A percentile compares a stretch with the other conserved stretches of the same genome.
phyloP scores from a whole-genome alignment of 2,329 filamentous ascomycete genomes.

The Trematosphaeria pertusa region DNA sequence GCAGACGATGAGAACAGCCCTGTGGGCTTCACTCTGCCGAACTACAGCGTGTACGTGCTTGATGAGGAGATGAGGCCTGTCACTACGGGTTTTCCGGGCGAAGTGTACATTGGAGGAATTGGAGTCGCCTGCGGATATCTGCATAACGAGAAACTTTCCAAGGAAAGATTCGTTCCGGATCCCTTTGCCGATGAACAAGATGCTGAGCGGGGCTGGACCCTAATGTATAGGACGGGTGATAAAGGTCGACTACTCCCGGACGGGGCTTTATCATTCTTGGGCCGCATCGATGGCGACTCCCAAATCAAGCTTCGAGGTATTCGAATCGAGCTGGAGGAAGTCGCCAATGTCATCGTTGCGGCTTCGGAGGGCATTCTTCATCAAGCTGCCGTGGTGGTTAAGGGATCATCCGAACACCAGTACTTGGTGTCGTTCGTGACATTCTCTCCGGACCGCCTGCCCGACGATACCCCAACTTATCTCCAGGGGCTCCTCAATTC shows the following conservation, averaged over 20 bases:
- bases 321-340: slow-evolving; percentile 57
- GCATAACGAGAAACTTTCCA: slow-evolving; percentile 26
- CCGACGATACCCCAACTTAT: background rate
- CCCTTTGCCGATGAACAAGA: background rate
- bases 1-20: background rate
- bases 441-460: slow-evolving; percentile 36
- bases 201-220: background rate
- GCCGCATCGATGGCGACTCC: slow-evolving; percentile 52
- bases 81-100: slow-evolving; percentile 36
- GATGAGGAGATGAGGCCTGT: slow-evolving; percentile 9
- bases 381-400: slow-evolving; percentile 31
- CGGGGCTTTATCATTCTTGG: slow-evolving; percentile 46
- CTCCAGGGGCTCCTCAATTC: background rate
- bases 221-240: slow-evolving; percentile 52
- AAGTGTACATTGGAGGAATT: slow-evolving; percentile 52
- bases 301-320: slow-evolving; percentile 57
- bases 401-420: slow-evolving; percentile 1
- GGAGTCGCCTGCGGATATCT: slow-evolving; percentile 49
- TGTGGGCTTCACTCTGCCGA: slow-evolving; percentile 6
- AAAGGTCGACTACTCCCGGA: slow-evolving; percentile 41
- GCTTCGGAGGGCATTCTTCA: slow-evolving; percentile 19
- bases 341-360: slow-evolving; percentile 44
- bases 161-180: slow-evolving; percentile 7
- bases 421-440: slow-evolving; percentile 5
- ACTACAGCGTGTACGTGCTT: slow-evolving; percentile 15